Conservation (phyloP, 2,329 filamentous ascomycete genomes). For the Curvularia lunata region DNA sequence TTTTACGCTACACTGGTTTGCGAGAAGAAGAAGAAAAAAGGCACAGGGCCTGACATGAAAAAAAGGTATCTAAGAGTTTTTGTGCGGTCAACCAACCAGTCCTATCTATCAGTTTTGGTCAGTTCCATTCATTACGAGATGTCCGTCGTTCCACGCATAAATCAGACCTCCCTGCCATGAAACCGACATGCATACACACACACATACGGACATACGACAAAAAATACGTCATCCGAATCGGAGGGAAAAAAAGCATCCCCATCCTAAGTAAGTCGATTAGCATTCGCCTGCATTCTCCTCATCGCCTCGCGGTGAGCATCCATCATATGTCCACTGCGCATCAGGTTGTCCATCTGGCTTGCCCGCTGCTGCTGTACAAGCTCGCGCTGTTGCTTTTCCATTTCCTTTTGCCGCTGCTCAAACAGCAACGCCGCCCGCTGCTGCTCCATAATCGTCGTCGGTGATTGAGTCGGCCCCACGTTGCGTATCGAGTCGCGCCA, state of each 20-base stretch:
- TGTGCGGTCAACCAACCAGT: not conserved
- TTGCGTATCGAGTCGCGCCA: slow-evolving; percentile 47
- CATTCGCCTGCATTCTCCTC: slow-evolving; percentile 74
- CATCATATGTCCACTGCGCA: slow-evolving; percentile 76
- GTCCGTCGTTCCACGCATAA: not conserved
- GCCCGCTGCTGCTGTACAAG: slow-evolving; percentile 65
- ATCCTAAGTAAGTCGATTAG: slow-evolving; percentile 50
- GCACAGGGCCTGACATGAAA: not conserved
- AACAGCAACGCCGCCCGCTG: slow-evolving; percentile 59
- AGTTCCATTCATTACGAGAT: not conserved
- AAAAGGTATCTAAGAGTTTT: not conserved
- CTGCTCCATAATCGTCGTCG: slow-evolving; percentile 41
- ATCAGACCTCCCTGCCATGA: not conserved
- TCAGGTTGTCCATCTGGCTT: slow-evolving; percentile 72
- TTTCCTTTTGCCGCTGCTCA: slow-evolving; percentile 68
- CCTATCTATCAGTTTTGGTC: not conserved
- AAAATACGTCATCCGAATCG: not conserved
- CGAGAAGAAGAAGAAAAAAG: not conserved
- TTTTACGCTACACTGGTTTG: not conserved
- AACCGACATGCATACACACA: not conserved
- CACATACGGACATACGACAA: not conserved
- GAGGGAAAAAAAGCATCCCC: not conserved
- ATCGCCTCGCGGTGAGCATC: slow-evolving; percentile 80
- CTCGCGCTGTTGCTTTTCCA: slow-evolving; percentile 64
- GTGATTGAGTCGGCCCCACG: slow-evolving; percentile 24